Percentiles rank a stretch among this genome's conserved stretches.
Evolutionary conservation across 805 yeast genomes (phyloP).

Genomic region (Middelhovenomyces tepae): DNA sequence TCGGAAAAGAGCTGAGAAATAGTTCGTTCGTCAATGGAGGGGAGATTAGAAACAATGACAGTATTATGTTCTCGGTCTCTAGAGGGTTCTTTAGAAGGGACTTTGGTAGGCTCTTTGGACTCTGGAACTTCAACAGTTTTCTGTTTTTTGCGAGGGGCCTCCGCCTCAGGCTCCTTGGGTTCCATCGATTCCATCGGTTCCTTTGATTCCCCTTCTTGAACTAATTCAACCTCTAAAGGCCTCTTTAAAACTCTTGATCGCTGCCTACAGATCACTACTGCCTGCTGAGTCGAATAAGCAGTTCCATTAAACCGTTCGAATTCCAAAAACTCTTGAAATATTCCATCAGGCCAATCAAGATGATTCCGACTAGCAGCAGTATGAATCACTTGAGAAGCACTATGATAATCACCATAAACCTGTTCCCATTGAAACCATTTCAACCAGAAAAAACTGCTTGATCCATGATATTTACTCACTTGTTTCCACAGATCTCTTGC

Average conservation of each 20-base stretch:
- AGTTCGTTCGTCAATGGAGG: slow-evolving; percentile 32
- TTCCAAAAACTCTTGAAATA: slow-evolving; percentile 37
- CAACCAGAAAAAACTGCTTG: slow-evolving; percentile 43
- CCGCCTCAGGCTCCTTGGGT: too few species aligned
- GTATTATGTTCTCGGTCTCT: slow-evolving; percentile 55
- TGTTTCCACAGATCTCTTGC: slow-evolving; percentile 24
- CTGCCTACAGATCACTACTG: slow-evolving; percentile 12
- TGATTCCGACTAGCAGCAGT: slow-evolving; percentile 24
- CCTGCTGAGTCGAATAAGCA: slow-evolving; percentile 16
- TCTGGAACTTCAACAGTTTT: slow-evolving; percentile 2
- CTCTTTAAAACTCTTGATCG: too few species aligned
- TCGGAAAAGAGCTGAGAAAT: slow-evolving; percentile 41
- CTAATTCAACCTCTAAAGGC: too few species aligned
- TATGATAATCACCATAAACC: slow-evolving; percentile 20
- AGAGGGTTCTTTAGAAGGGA: slow-evolving; percentile 11
- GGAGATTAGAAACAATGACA: slow-evolving; percentile 44
- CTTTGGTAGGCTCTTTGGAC: slow-evolving; percentile 7
- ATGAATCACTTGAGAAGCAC: slow-evolving; percentile 26
- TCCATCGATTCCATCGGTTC: too few species aligned
- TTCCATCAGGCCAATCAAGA: slow-evolving; percentile 45
- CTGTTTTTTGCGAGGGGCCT: too few species aligned
- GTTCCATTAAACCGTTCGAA: slow-evolving; percentile 32
- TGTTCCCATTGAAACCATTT: slow-evolving; percentile 35
- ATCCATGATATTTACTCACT: slow-evolving; percentile 23
- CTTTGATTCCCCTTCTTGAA: too few species aligned